Percentiles rank a stretch among this genome's conserved stretches.
These are phyloP conservation scores for Coemansia interrupta DNA, from an alignment of 192 early-diverging fungal species.

Conservation along the genomic window DNA sequence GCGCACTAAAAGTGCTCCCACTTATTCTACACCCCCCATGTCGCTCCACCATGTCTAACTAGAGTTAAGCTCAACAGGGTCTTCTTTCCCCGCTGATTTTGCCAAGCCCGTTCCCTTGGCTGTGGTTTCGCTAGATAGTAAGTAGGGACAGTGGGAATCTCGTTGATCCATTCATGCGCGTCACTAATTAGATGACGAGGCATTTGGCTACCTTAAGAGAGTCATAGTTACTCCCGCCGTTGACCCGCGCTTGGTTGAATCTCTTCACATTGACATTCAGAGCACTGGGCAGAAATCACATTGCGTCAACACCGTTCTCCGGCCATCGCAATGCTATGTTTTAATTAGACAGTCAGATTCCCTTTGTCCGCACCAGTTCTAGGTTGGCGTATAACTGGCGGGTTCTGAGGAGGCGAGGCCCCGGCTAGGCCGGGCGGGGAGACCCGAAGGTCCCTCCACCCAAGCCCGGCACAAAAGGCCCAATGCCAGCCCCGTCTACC, in stretches of 20 bases:
- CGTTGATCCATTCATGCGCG: conserved; percentile 70
- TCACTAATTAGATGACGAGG: conserved; percentile 64
- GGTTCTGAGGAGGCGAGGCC: neutral
- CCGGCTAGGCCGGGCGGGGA: conserved; percentile 2
- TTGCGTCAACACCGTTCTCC: conserved; percentile 72
- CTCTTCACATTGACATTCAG: conserved; percentile 83
- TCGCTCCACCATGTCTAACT: conserved; percentile 67
- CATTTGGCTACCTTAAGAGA: conserved; percentile 71
- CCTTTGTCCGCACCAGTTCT: conserved; percentile 80
- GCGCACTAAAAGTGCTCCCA: conserved; percentile 54
- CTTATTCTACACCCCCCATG: conserved; percentile 71
- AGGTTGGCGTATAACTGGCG: conserved; percentile 64
- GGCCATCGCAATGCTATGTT: conserved; percentile 82
- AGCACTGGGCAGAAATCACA: conserved; percentile 85
- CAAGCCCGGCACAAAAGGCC: conserved; percentile 1
- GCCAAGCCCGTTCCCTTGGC: conserved; percentile 69
- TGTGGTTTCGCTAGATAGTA: conserved; percentile 73
- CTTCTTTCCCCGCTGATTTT: conserved; percentile 67
- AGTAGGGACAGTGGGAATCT: conserved; percentile 65
- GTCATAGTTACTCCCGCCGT: conserved; percentile 79
- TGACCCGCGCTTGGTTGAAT: conserved; percentile 71
- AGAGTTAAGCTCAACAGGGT: conserved; percentile 66
- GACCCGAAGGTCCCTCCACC: conserved; percentile 10
- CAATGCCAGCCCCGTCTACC: conserved; percentile 14
- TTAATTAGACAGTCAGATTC: conserved; percentile 85